Base-by-base conservation (phyloP, 768 basidiomycete genomes). In the Tulasnella sp. region DNA sequence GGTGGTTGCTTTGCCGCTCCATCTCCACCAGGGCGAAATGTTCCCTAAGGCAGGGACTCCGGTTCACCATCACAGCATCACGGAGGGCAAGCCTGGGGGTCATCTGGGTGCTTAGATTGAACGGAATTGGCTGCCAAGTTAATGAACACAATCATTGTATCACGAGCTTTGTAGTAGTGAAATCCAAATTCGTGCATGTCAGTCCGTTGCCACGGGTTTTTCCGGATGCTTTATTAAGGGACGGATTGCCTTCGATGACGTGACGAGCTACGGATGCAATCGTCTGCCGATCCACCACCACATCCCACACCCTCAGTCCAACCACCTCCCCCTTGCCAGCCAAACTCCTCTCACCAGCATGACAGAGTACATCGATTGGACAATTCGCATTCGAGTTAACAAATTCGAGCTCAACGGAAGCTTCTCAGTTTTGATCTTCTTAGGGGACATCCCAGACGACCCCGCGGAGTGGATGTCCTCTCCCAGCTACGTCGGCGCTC, bases 391-490 rank as follows among this genome's bases (percentile, higher is more conserved):
- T 68, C 83, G 83, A 31, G 83, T 86, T 82, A 86, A 87, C 83
- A 87, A 88, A 81, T 87, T 85, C 82, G 88, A 87, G 80, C 81
- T 88, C 44, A 86, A 86, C 3, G 76, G 83, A 6, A 87, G 87
- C 83, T 89, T 88, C 82, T 83, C 84, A n/a, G 84, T 90, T 38
- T 82, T 87, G 27, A 80, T 90, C 75, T 90, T 90, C 87, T 83
- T 90, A 8, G 89, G 88, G 1, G 80, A 79, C 4, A 86, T 86
- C 21, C 87, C 87, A 19, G 84, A 82, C 31, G 85, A 88, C 75
- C 83, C 85, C 9, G 79, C 80, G 14, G 80, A 86, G 21, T 89
- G 88, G 88, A 83, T 82, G 68, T 78, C 81, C 9, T 83, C 84
- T 79, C 80, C 84, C 4, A 82, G 84, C 76, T 87, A 86, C 80